Evolutionary conservation across 208 protist genomes (phyloP), one percentile per base, ranked within the genome.

Genomic region (Strigomonas galati): DNA sequence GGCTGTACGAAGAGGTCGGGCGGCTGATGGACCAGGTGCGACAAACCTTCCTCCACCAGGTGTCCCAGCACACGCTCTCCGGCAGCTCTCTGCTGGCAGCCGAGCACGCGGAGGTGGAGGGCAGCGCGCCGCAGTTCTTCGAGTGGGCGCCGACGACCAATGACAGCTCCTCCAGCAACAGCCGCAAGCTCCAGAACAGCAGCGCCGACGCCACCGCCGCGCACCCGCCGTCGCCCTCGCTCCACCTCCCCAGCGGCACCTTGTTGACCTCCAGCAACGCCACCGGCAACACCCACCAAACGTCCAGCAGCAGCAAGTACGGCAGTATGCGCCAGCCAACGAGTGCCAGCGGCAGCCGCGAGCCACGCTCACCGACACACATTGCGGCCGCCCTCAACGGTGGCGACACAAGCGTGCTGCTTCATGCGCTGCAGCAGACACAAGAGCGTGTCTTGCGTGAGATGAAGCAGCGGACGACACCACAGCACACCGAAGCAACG

Each of bases 61-160:
- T 14, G 55, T 30, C 55, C 40, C 43, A 46, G 54, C 40, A 54
- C 65, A 21, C 27, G 28, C 26, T 43, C 46, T 23, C 19, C 23
- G 54, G 54, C 23, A 31, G 48, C 23, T 26, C 40, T n/a, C 28
- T 52, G 17, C n/a, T 30, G 6, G 3, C 14, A 17, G 14, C 40
- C 1, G 40, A 15, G 21, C 32, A 51, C 46, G 43, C 2, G n/a
- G 10, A 1, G 17, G 24, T n/a, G 4, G 48, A 55, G 10, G 32
- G 28, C 28, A 26, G 27, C 32, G 55, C 27, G 3, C 63, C 52
- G 21, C 37, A 69, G 9, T 68, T 78, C 40, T 87, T 92, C 56
- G 78, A 92, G 66, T 92, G 86, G 82, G 70, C 82, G 26, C 81
- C 86, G 12, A 92, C 86, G 5, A 84, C 71, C 15, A 92, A 89